Percentiles rank a stretch among this genome's conserved stretches.
Evolutionary conservation across 768 basidiomycete species (phyloP).

Genomic region (Leccinum subtestaceum): DNA sequence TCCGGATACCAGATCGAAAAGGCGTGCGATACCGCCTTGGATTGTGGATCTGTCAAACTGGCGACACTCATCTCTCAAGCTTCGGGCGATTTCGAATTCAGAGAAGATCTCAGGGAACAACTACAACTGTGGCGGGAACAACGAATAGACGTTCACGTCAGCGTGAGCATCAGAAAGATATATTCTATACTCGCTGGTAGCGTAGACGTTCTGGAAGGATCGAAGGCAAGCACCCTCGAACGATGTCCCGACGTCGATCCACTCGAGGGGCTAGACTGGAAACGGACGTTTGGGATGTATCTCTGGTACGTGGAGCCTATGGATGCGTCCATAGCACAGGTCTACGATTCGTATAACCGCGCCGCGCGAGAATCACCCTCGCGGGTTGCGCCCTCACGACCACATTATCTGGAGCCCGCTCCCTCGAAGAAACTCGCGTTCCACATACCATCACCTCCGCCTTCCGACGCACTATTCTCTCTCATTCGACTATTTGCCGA

Average conservation of each 20-base stretch:
- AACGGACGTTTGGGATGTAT: slow-evolving; percentile 83
- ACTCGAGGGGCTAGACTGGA: slow-evolving; percentile 79
- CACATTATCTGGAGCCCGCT: slow-evolving; percentile 50
- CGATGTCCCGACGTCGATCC: slow-evolving; percentile 60
- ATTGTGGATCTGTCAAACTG: slow-evolving; percentile 76
- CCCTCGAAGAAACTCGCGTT: slow-evolving; percentile 31
- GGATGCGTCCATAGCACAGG: slow-evolving; percentile 66
- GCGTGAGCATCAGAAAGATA: slow-evolving; percentile 66
- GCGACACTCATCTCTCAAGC: slow-evolving; percentile 88
- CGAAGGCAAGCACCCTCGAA: slow-evolving; percentile 48
- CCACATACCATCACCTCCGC: slow-evolving; percentile 42
- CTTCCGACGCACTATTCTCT: slow-evolving; percentile 75
- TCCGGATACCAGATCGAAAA: slow-evolving; percentile 87
- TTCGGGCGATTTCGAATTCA: slow-evolving; percentile 72
- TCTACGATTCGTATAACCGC: slow-evolving; percentile 59
- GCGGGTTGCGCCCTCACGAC: slow-evolving; percentile 51
- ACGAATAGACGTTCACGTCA: slow-evolving; percentile 65
- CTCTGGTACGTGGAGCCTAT: slow-evolving; percentile 84
- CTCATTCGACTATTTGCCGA: slow-evolving; percentile 79
- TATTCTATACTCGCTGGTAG: slow-evolving; percentile 85
- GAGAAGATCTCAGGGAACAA: slow-evolving; percentile 70
- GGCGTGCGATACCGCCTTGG: slow-evolving; percentile 71
- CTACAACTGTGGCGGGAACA: slow-evolving; percentile 82
- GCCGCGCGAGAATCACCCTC: slow-evolving; percentile 37
- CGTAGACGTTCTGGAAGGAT: slow-evolving; percentile 55